Conservation (phyloP, 202 grass and related monocot genomes). For the Zizania palustris region DNA sequence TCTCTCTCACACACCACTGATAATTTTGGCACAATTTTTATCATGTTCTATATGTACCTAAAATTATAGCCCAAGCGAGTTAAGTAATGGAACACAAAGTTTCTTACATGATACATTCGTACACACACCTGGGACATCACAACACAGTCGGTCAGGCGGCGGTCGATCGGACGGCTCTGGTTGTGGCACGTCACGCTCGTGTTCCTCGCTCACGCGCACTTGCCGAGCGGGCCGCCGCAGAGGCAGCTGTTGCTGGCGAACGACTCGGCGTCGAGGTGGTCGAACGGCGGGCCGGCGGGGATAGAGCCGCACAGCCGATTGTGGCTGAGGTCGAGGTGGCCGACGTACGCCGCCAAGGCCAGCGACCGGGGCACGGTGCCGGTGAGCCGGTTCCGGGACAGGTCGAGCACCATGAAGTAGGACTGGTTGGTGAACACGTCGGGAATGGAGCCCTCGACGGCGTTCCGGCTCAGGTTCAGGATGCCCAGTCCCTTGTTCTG, state of each 20-base stretch:
- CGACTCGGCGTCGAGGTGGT: slow-evolving; percentile 65
- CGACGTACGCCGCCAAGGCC: slow-evolving; percentile 64
- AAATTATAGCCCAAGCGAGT: slow-evolving; percentile 4
- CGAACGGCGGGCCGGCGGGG: slow-evolving; percentile 64
- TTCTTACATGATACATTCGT: slow-evolving; percentile 25
- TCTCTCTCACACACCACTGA: neutral
- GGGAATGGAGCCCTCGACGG: slow-evolving; percentile 65
- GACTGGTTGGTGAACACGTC: slow-evolving; percentile 69
- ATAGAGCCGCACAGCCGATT: slow-evolving; percentile 82
- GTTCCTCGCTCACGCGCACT: slow-evolving; percentile 61
- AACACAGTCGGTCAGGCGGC: slow-evolving; percentile 7
- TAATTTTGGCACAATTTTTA: neutral
- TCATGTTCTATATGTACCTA: slow-evolving; percentile 15
- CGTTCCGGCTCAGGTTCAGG: slow-evolving; percentile 87
- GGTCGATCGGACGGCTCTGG: slow-evolving; percentile 26
- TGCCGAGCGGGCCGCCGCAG: slow-evolving; percentile 74
- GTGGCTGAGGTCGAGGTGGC: slow-evolving; percentile 89
- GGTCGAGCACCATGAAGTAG: slow-evolving; percentile 87
- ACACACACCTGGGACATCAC: slow-evolving; percentile 25
- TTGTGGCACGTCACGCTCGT: neutral
- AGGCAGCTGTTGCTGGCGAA: slow-evolving; percentile 73
- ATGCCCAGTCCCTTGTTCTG: slow-evolving; percentile 69
- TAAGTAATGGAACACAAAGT: neutral
- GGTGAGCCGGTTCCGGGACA: slow-evolving; percentile 72
- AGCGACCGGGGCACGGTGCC: slow-evolving; percentile 74